Base-by-base conservation (phyloP, 306 rosid species). In the Boehmeria nivea region DNA sequence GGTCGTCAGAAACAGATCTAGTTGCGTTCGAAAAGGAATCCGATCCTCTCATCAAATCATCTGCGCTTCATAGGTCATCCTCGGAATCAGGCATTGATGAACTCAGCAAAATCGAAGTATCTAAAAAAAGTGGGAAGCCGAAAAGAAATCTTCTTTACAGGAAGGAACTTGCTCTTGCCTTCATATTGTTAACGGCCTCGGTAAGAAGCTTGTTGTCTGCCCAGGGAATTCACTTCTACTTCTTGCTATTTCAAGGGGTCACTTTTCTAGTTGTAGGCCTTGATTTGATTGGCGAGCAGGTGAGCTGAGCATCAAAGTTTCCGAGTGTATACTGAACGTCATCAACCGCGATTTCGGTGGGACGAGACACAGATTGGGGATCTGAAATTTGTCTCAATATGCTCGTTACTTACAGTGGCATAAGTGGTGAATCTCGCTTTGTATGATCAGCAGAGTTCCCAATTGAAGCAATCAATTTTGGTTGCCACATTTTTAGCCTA, bases 221-320 rank as follows among this genome's bases (percentile, higher is more conserved):
- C 6, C 96, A 91, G 74, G 99, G 96, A 69, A 81, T 91, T 79
- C 99, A 91, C 77, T 91, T 91, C 82, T 91, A 87, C 83, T 91
- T 91, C 77, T 78, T 91, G 42, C 69, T 91, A 66, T 87, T 91
- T 77, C 99, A 91, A 70, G 99, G 99, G 55, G 56, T 91, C 77
- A 87, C 86, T 72, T 91, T 91, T 70, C 79, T 91, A 44, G 93
- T 87, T 13, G 91, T 91, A 49, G 96, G 99, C 63, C 96, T 91
- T 42, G 99, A 91, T 73, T 79, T 91, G 77, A 91, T 91, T 2
- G 99, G 99, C 17, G 95, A 91, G 78, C 96, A 91, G 75, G 94
- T 87, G 33, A 91, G 94, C 67, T 91, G 53, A 82, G 65, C 39
- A 3, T 14, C 2, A 20, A 13, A 15, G 22, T 23, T 33, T 61